A percentile compares a stretch with the other conserved stretches of the same genome.
Evolutionary conservation across 1,139 yeast genomes (phyloP).

Genomic region (Arxiozyma bovina): DNA sequence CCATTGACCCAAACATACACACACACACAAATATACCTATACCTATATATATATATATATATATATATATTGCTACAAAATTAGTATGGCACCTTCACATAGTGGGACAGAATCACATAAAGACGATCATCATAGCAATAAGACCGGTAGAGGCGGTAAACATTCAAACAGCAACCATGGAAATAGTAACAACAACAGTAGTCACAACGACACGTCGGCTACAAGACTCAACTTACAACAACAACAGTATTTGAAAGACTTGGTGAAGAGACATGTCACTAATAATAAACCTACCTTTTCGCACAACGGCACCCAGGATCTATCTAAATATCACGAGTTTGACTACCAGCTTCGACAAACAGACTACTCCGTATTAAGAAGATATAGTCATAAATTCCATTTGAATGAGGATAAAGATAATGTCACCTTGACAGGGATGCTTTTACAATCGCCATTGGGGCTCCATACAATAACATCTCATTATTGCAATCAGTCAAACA

Average conservation of each 20-base stretch:
- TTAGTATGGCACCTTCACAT: constrained; percentile 3
- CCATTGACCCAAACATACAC: too few species aligned
- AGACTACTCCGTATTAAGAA: constrained; percentile 26
- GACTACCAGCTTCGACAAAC: constrained; percentile 18
- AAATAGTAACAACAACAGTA: background rate
- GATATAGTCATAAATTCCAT: constrained; percentile 28
- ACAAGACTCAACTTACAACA: constrained; percentile 27
- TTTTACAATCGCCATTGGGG: constrained; percentile 29
- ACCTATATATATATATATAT: too few species aligned
- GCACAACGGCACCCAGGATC: background rate
- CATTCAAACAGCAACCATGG: background rate
- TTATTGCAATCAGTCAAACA: background rate
- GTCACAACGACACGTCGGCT: constrained; percentile 1
- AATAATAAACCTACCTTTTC: constrained; percentile 22
- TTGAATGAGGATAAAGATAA: constrained; percentile 23
- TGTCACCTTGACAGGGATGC: constrained; percentile 26
- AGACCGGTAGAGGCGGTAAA: background rate
- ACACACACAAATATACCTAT: too few species aligned
- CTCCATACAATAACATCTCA: constrained; percentile 22
- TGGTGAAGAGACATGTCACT: constrained; percentile 24
- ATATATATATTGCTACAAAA: too few species aligned
- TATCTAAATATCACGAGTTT: background rate
- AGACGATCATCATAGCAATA: constrained; percentile 7
- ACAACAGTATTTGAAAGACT: constrained; percentile 27
- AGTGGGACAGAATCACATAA: constrained; percentile 23